Evolutionary conservation across 306 rosid genomes (phyloP).

Genomic region (Prunus padus): DNA sequence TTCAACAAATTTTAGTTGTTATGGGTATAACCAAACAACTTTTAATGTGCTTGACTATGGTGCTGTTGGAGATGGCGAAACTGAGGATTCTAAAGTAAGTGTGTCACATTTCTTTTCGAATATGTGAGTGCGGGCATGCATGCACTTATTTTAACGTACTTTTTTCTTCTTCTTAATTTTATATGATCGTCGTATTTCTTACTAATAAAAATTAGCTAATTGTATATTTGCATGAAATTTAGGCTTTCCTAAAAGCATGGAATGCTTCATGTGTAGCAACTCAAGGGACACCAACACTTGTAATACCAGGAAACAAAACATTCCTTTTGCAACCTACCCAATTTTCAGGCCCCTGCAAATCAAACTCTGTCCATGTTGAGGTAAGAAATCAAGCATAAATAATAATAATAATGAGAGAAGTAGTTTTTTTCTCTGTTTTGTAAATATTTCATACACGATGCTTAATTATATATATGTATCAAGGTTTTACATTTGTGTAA

Average conservation of each 20-base stretch:
- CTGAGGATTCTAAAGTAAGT: conserved; percentile 29
- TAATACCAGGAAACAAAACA: conserved; percentile 22
- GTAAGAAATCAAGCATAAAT: not conserved
- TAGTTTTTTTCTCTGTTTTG: too few relatives aligned
- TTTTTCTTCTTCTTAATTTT: too few relatives aligned
- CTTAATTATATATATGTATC: too few relatives aligned
- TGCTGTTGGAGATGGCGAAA: conserved; percentile 36
- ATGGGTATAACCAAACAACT: not conserved
- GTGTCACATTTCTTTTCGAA: too few relatives aligned
- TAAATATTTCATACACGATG: too few relatives aligned
- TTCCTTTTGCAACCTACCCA: conserved; percentile 5
- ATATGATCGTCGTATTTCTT: too few relatives aligned
- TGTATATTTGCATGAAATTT: not conserved
- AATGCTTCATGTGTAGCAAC: conserved; percentile 25
- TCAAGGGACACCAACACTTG: conserved; percentile 12
- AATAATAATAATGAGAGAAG: too few relatives aligned
- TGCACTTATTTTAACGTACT: too few relatives aligned
- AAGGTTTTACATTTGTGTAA: too few relatives aligned
- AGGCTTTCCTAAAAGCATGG: conserved; percentile 45
- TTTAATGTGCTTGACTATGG: conserved; percentile 32
- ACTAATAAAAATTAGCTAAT: not conserved
- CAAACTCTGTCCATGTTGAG: conserved; percentile 17
- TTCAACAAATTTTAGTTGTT: too few relatives aligned
- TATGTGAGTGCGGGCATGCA: too few relatives aligned
- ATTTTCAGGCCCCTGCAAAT: conserved; percentile 40